A percentile compares a stretch with the other conserved stretches of the same genome.
Conservation (phyloP, 2,329 filamentous ascomycete species). For the Knufia petricola region DNA sequence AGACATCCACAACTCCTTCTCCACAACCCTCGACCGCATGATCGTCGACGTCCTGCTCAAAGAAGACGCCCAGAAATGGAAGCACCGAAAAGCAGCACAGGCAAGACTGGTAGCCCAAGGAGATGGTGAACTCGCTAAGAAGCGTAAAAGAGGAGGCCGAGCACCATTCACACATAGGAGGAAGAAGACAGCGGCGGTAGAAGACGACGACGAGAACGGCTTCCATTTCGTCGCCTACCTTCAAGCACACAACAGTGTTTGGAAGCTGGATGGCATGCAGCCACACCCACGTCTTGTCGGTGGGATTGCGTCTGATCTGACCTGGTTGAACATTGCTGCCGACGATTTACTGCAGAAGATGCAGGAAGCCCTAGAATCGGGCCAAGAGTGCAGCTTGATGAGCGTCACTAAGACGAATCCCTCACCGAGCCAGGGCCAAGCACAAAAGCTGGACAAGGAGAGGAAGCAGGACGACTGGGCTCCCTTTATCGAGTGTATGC, state of each 20-base stretch:
- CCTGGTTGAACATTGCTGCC: conserved; percentile 4
- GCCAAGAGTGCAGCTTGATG: conserved; percentile 6
- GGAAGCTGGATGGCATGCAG: conserved; percentile 82
- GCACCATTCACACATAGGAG: conserved; percentile 32
- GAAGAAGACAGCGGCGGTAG: conserved; percentile 33
- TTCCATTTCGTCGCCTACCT: conserved; percentile 90
- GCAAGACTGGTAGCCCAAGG: conserved; percentile 23
- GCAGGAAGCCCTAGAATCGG: neutral
- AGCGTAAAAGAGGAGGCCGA: conserved; percentile 28
- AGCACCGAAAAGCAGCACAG: conserved; percentile 20
- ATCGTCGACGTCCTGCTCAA: conserved; percentile 34
- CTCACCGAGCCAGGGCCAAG: neutral
- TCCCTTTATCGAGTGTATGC: conserved; percentile 19
- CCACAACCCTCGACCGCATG: conserved; percentile 41
- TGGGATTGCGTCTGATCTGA: conserved; percentile 24
- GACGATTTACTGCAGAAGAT: neutral
- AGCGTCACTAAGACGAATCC: neutral
- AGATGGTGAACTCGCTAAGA: conserved; percentile 22
- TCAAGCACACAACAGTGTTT: conserved; percentile 62
- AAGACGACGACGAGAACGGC: conserved; percentile 49
- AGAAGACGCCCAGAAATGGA: conserved; percentile 37
- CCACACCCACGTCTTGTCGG: conserved; percentile 56
- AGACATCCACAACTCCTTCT: conserved; percentile 78
- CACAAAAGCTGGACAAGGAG: conserved; percentile 16
- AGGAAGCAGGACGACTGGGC: conserved; percentile 21